These are phyloP conservation scores for Nepenthes gracilis DNA, from an alignment of 148 eudicot species.

Conservation along the genomic window DNA sequence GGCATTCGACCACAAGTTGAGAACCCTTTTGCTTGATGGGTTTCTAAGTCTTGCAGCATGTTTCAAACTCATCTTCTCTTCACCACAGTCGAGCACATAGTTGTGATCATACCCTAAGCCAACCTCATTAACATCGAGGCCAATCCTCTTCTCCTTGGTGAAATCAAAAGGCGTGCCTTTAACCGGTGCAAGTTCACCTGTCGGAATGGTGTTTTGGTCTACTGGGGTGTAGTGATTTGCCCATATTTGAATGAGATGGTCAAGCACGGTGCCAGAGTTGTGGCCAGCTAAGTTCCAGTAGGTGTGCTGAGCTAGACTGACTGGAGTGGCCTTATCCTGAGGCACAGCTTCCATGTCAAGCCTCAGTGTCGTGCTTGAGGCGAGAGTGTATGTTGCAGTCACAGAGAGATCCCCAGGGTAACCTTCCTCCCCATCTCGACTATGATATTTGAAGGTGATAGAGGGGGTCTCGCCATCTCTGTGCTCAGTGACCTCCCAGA, in stretches of 20 bases:
- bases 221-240: slow-evolving; percentile 71
- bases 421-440: slow-evolving; percentile 95
- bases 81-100: slow-evolving; percentile 77
- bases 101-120: slow-evolving; percentile 96
- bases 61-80: slow-evolving; percentile 63
- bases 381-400: slow-evolving; percentile 81
- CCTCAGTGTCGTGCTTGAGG: slow-evolving; percentile 62
- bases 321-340: slow-evolving; percentile 72
- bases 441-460: slow-evolving; percentile 75
- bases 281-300: slow-evolving; percentile 94
- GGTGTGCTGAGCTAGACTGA: slow-evolving; percentile 88
- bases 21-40: slow-evolving; percentile 60
- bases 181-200: slow-evolving; percentile 72
- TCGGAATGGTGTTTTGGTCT: slow-evolving; percentile 60
- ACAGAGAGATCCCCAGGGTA: slow-evolving; percentile 75
- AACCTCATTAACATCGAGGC: slow-evolving; percentile 51
- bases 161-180: slow-evolving; percentile 84
- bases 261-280: slow-evolving; percentile 57
- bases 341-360: slow-evolving; percentile 99
- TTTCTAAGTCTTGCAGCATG: slow-evolving; percentile 72
- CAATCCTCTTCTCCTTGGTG: slow-evolving; percentile 68
- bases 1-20: slow-evolving; percentile 76
- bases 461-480: slow-evolving; percentile 68
- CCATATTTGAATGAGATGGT: slow-evolving; percentile 69
- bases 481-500: slow-evolving; percentile 83